Evolutionary conservation across 2,329 filamentous ascomycete species (phyloP), one percentile per base, ranked within the genome.

Genomic region (Ceratocystis cacaofunesta): DNA sequence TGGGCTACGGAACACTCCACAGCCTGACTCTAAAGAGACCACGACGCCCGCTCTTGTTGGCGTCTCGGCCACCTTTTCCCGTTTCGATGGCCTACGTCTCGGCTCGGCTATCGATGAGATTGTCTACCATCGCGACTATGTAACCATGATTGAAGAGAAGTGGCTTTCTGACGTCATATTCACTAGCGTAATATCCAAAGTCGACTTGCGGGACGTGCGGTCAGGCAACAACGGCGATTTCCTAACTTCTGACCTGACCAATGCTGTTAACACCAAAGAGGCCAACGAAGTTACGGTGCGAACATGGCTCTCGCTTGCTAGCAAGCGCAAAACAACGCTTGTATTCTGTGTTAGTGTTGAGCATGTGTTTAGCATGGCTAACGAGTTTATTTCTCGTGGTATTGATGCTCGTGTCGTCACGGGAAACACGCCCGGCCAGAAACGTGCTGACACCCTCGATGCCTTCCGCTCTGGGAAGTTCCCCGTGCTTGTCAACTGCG

Each of bases 101-200:
- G 92, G 92, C 1, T 80, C 86, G 12, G 92, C 88, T 41, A 94
- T 97, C 70, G 92, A 97, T 70, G 88, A 95, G 72, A 96, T 97
- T 68, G 92, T 96, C 61, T 97, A 96, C 71, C 92, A 97, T 74
- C 94, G 91, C 74, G 80, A 84, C 70, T 84, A 83, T 65, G 75
- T 85, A 63, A 81, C 84, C 68, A 85, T 85, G 82, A 84, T 96
- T 68, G 85, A 86, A 43, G 90, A 95, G 66, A 91, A 94, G 52
- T 97, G 92, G 91, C 81, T 99, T 12, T 87, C 91, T 0, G 84
- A 94, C 72, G 89, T 95, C n/a, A 78, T 92, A 3, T 97, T 99
- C 75, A 97, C 94, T 0, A 97, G 94, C 0, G 92, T 97, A 25
- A 81, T 87, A 69, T 90, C 91, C 0, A 85, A 86, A 17, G 90